Base-by-base conservation (phyloP, 2,329 filamentous ascomycete genomes). In the Apiospora malaysiana region DNA sequence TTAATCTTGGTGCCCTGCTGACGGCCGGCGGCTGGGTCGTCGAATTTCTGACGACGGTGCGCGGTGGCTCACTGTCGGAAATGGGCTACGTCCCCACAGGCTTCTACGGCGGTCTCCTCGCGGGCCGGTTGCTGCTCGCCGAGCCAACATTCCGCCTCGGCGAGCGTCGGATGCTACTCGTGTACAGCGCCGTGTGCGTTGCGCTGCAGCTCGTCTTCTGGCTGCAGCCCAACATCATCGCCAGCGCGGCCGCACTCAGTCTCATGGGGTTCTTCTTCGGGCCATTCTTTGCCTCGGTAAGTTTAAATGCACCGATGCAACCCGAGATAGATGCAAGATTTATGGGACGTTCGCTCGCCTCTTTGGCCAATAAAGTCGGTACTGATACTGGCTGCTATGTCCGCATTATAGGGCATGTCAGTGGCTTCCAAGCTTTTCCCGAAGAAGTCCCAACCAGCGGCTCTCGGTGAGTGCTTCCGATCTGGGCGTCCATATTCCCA, bases 1-100 rank as follows among this genome's bases (percentile, higher is more conserved):
- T 91, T 77, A 87, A 88, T 68, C 81, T 92, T 0, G 90, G 90
- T 0, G 85, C 84, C 0, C 77, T 76, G 1, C 84, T 90, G 2
- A 91, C 89, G 0, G 86, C 88, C 0, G 78, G 81, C 71, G 89
- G 90, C 1, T 92, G 89, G 90, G 86, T 91, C 0, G 89, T 92
- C 1, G 88, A 91, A 73, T 92, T 89, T 70, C 83, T 92, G 3
- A 86, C 91, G 8, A 83, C 85, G 2, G 87, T 89, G n/a, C 86
- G 90, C 0, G 81, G 86, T 2, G 89, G 89, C 0, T 81, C 87
- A 1, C 79, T 92, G 0, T 82, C 86, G 0, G 81, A 86, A 23
- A 87, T 90, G 78, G 90, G 89, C 0, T 92, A 91, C 68, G 86
- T 92, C 0, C 87, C 89, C 0, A 86, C 89, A 0, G 89, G 89